Percentiles rank a stretch among this genome's conserved stretches.
Conservation (phyloP, 2,329 filamentous ascomycete genomes). For the Fusarium brachygibbosum region DNA sequence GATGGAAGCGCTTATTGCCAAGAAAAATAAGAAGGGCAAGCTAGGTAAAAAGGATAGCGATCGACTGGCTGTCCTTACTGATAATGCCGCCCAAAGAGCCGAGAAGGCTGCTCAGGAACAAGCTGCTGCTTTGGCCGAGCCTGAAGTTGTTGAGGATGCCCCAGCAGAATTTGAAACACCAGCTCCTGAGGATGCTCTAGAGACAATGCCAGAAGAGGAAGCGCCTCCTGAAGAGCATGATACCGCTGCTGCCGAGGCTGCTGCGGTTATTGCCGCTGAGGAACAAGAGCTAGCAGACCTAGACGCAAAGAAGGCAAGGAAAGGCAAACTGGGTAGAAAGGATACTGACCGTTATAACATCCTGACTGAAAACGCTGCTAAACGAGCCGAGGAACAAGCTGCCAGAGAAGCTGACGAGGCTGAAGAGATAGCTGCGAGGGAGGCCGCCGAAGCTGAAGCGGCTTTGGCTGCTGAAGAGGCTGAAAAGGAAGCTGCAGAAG, state of each 20-base stretch:
- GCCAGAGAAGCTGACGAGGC: conserved; percentile 39
- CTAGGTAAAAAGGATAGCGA: conserved; percentile 44
- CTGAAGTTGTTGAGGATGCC: conserved; percentile 34
- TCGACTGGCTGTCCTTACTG: conserved; percentile 39
- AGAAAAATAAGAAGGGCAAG: conserved; percentile 43
- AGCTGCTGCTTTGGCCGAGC: conserved; percentile 36
- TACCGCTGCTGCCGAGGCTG: conserved; percentile 38
- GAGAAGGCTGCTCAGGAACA: conserved; percentile 28
- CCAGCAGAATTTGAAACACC: conserved; percentile 25
- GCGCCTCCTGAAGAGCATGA: conserved; percentile 38
- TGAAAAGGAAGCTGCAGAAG: conserved; percentile 35
- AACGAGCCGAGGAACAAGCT: conserved; percentile 46
- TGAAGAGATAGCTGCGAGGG: conserved; percentile 9
- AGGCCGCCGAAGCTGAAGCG: conserved; percentile 28
- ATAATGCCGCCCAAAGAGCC: conserved; percentile 30
- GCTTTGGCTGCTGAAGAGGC: conserved; percentile 25
- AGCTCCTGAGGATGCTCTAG: conserved; percentile 26
- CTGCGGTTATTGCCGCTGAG: conserved; percentile 45
- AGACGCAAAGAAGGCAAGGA: conserved; percentile 65
- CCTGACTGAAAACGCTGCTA: conserved; percentile 53
- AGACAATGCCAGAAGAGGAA: conserved; percentile 36
- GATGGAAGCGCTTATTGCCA: conserved; percentile 34
- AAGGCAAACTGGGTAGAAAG: conserved; percentile 60
- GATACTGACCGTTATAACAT: conserved; percentile 61
- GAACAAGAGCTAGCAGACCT: conserved; percentile 58